These are phyloP conservation scores for Vicia sativa DNA, from an alignment of 306 rosid genomes.

Conservation along the genomic window DNA sequence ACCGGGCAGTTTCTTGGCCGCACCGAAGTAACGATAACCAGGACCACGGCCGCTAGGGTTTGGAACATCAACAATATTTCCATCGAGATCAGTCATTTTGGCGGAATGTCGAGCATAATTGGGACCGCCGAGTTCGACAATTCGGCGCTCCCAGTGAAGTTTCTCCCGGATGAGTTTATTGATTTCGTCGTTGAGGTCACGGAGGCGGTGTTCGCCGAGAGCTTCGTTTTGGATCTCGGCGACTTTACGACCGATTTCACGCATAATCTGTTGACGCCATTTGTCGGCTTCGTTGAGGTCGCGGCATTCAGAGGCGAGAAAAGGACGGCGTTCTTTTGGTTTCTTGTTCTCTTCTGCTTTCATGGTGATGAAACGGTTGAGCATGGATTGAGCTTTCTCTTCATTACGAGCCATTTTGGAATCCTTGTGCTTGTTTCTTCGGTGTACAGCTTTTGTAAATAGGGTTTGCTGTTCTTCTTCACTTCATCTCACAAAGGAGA, in stretches of 20 bases:
- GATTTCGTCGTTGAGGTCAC: slow-evolving; percentile 94
- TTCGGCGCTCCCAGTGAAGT: slow-evolving; percentile 87
- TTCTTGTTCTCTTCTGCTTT: slow-evolving; percentile 96
- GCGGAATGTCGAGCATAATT: slow-evolving; percentile 67
- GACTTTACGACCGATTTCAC: slow-evolving; percentile 93
- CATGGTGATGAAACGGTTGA: slow-evolving; percentile 78
- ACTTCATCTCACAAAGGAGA: too few species aligned
- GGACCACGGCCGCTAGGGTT: slow-evolving; percentile 96
- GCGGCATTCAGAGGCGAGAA: slow-evolving; percentile 89
- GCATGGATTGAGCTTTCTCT: slow-evolving; percentile 56
- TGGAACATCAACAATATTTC: slow-evolving; percentile 91
- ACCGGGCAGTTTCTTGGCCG: slow-evolving; percentile 86
- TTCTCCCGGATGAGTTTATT: slow-evolving; percentile 85
- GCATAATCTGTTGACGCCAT: slow-evolving; percentile 94
- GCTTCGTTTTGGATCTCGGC: slow-evolving; percentile 98
- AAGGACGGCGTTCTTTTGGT: slow-evolving; percentile 73
- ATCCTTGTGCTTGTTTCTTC: slow-evolving; percentile 18
- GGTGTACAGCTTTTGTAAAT: too few species aligned
- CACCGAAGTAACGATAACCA: slow-evolving; percentile 87
- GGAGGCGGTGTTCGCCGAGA: slow-evolving; percentile 95
- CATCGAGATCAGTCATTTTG: slow-evolving; percentile 93
- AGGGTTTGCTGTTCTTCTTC: too few species aligned
- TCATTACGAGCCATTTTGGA: slow-evolving; percentile 73
- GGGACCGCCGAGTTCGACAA: slow-evolving; percentile 84
- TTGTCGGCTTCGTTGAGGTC: slow-evolving; percentile 91